A percentile compares a stretch with the other conserved stretches of the same genome.
Conservation (phyloP, 2,329 filamentous ascomycete genomes). For the Nigrospora sphaerica region DNA sequence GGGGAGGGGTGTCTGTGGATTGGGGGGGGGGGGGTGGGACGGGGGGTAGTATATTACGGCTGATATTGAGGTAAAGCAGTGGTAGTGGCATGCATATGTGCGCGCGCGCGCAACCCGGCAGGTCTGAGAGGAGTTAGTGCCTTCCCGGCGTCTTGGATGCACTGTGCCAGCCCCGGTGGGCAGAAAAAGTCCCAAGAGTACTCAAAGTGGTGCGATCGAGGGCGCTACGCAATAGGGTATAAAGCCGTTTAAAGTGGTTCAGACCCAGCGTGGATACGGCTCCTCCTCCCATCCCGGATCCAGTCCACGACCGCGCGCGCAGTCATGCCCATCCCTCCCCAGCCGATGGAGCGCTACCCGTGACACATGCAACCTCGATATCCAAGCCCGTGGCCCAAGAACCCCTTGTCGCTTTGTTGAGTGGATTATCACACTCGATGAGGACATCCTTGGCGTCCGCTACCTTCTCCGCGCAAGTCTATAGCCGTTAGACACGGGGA, state of each 20-base stretch:
- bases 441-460: not conserved
- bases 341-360: too few relatives aligned
- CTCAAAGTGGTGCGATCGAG: not conserved
- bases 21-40: too few relatives aligned
- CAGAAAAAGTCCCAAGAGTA: conserved; percentile 1
- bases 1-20: too few relatives aligned
- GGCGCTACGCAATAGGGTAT: too few relatives aligned
- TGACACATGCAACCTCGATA: not conserved
- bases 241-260: not conserved
- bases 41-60: conserved; percentile 1
- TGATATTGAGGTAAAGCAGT: not conserved
- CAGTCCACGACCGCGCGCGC: too few relatives aligned
- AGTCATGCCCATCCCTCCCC: too few relatives aligned
- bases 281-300: not conserved
- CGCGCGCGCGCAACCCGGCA: conserved; percentile 2
- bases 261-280: not conserved
- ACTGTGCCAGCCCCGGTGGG: conserved; percentile 2
- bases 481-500: not conserved
- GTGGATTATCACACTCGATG: not conserved
- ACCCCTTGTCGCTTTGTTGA: not conserved
- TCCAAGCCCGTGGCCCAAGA: not conserved
- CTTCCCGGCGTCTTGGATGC: conserved; percentile 7
- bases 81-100: not conserved
- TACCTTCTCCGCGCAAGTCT: not conserved
- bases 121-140: conserved; percentile 3